Conservation (phyloP, 176 grass and related monocot genomes). For the Phragmites australis region DNA sequence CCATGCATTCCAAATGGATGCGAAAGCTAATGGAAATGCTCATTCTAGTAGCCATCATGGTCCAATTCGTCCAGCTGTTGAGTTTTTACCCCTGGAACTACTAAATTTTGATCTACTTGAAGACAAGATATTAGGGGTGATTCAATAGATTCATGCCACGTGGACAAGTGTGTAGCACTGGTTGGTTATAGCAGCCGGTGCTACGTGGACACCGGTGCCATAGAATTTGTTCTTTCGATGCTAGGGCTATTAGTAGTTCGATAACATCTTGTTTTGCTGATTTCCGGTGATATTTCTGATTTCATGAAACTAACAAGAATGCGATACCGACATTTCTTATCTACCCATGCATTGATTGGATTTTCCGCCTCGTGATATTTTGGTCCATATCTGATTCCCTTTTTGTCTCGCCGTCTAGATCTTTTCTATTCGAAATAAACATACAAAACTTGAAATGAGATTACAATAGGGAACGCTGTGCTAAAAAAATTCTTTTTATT, state of each 20-base stretch:
- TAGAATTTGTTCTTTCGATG: no score
- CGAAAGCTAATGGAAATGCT: not conserved
- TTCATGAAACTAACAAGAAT: not conserved
- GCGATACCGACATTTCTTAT: not conserved
- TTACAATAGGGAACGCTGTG: not conserved
- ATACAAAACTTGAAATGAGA: not conserved
- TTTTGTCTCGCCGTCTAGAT: not conserved
- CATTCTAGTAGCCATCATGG: not conserved
- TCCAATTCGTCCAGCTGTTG: not conserved
- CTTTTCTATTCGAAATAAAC: not conserved
- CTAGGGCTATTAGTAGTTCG: not conserved
- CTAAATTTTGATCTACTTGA: not conserved
- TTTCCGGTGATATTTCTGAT: conserved; percentile 15
- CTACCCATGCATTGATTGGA: no score
- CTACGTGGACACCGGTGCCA: no score
- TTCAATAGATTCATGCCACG: no score
- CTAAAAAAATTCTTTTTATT: no score
- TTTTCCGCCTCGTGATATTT: not conserved
- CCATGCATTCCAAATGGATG: not conserved
- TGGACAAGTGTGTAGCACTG: no score
- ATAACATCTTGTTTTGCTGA: not conserved
- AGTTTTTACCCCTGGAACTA: not conserved
- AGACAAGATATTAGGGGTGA: not conserved
- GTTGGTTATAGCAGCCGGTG: no score
- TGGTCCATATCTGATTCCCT: not conserved